Conservation (phyloP, 2,329 filamentous ascomycete species). For the Neoscytalidium dimidiatum region DNA sequence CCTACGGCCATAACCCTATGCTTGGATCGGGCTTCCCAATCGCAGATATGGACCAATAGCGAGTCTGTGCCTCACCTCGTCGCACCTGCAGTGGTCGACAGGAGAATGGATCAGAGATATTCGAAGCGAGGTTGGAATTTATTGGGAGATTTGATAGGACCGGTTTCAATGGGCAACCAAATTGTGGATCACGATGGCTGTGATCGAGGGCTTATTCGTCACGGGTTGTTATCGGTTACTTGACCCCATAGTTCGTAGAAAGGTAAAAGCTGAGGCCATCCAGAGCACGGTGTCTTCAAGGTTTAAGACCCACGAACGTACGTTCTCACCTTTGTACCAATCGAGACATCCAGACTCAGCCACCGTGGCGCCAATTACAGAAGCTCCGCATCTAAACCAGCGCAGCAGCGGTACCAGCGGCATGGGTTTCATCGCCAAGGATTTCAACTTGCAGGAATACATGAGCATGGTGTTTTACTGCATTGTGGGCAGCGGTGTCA, state of each 20-base stretch:
- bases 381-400: neutral
- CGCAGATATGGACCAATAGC: neutral
- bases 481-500: constrained; percentile 7
- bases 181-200: constrained; percentile 3
- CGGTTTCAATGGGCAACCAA: constrained; percentile 18
- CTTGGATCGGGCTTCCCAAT: neutral
- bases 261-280: neutral
- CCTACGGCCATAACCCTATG: neutral
- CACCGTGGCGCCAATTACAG: neutral
- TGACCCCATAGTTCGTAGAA: neutral
- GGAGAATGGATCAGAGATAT: constrained; percentile 17
- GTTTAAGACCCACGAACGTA: neutral
- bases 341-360: neutral
- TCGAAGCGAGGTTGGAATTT: constrained; percentile 14
- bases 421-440: constrained; percentile 10
- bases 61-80: neutral
- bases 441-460: constrained; percentile 16
- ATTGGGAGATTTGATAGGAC: constrained; percentile 16
- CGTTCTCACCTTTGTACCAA: neutral
- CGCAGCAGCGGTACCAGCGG: neutral
- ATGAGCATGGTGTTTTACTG: constrained; percentile 18
- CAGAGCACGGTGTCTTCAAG: neutral
- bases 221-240: neutral
- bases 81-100: neutral
- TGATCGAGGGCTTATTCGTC: constrained; percentile 3